A percentile compares a stretch with the other conserved stretches of the same genome.
phyloP scores from a whole-genome alignment of 139 green algal species.

The Volvox reticuliferus region DNA sequence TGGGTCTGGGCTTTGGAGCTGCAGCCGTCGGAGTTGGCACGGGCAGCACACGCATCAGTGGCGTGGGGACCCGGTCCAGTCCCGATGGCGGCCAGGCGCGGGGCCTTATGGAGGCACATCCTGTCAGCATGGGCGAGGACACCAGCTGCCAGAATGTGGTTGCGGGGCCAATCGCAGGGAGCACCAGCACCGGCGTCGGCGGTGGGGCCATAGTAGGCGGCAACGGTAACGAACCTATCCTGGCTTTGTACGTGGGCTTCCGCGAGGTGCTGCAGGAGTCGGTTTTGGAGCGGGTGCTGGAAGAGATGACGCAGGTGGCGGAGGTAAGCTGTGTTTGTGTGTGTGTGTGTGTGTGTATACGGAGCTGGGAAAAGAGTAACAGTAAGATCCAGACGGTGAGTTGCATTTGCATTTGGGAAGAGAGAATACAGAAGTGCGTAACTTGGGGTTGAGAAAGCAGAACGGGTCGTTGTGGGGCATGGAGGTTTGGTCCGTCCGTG shows the following conservation, averaged over 20 bases:
- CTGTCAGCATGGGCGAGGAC: neutral
- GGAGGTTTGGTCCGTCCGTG: too few species aligned
- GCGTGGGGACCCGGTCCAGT: neutral
- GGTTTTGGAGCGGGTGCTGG: constrained; percentile 18
- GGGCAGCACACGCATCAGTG: neutral
- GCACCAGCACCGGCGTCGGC: neutral
- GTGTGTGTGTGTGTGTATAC: too few species aligned
- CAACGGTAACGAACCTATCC: neutral
- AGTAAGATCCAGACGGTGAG: too few species aligned
- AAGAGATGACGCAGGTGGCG: constrained; percentile 36
- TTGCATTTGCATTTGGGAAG: too few species aligned
- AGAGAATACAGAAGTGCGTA: too few species aligned
- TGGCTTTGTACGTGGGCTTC: constrained; percentile 33
- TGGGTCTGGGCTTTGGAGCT: neutral
- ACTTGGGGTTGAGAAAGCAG: too few species aligned
- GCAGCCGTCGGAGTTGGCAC: neutral
- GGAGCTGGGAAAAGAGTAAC: too few species aligned
- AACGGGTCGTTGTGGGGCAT: too few species aligned
- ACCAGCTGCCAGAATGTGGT: neutral
- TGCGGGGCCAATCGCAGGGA: neutral
- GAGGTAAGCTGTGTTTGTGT: neutral
- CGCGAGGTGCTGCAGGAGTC: constrained; percentile 34
- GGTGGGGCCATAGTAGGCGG: neutral
- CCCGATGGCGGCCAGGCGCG: neutral
- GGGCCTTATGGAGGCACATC: neutral